Conservation (phyloP, 306 rosid species). For the Benincasa hispida region DNA sequence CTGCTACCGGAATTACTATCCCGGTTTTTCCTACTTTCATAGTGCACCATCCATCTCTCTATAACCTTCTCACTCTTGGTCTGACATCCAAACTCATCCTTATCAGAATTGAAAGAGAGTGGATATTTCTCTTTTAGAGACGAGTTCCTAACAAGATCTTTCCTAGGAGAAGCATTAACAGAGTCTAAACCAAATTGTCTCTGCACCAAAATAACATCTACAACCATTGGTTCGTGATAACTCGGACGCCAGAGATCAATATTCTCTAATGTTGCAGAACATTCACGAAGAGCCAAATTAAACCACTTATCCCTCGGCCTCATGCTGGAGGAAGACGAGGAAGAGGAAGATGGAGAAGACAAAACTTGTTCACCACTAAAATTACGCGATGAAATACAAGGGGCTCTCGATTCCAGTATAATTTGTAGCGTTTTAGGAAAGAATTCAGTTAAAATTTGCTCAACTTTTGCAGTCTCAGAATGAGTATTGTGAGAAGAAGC, state of each 20-base stretch:
- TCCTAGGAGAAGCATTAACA: conserved; percentile 20
- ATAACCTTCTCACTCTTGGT: conserved; percentile 49
- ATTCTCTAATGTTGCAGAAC: conserved; percentile 53
- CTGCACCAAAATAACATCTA: conserved; percentile 69
- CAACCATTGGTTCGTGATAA: conserved; percentile 48
- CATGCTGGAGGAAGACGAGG: conserved; percentile 62
- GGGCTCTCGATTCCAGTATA: conserved; percentile 68
- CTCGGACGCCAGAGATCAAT: conserved; percentile 57
- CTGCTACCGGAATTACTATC: conserved; percentile 37
- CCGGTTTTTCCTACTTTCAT: conserved; percentile 42
- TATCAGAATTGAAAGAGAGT: conserved; percentile 29
- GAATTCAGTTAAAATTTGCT: conserved; percentile 73
- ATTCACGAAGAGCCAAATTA: conserved; percentile 61
- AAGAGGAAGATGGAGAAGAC: conserved; percentile 56
- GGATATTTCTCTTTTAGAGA: conserved; percentile 34
- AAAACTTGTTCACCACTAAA: conserved; percentile 38
- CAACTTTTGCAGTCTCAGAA: conserved; percentile 48
- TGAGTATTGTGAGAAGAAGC: conserved; percentile 52
- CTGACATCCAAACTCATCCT: conserved; percentile 36
- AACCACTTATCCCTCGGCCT: conserved; percentile 84
- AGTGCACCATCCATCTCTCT: conserved; percentile 79
- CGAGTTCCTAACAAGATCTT: conserved; percentile 24
- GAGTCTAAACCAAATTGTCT: conserved; percentile 36
- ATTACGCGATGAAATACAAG: conserved; percentile 45
- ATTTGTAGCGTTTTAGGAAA: conserved; percentile 64